Evolutionary conservation across 116 monocot species (phyloP).

Genomic region (Iris pallida): DNA sequence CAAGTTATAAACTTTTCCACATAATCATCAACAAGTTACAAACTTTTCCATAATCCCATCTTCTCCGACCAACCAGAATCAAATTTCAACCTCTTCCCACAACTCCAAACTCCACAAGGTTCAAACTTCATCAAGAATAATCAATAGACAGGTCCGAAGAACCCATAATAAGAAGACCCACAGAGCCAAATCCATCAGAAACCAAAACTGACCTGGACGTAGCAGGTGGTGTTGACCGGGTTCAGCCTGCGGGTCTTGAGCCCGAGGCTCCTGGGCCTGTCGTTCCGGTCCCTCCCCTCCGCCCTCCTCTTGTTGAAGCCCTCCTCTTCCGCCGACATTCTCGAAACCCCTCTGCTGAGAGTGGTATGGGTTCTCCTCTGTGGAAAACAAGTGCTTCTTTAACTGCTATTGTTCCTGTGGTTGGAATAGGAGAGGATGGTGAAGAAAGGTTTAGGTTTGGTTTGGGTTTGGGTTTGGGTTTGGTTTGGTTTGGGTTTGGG

Average conservation of each 20-base stretch:
- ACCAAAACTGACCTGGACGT: slow-evolving; percentile 59
- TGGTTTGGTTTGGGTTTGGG: too few relatives aligned
- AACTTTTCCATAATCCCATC: too few relatives aligned
- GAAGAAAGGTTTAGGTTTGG: too few relatives aligned
- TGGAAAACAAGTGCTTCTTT: not conserved
- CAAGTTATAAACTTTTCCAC: too few relatives aligned
- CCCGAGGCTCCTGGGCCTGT: slow-evolving; percentile 43
- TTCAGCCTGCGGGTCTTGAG: slow-evolving; percentile 74
- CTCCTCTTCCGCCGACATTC: slow-evolving; percentile 28
- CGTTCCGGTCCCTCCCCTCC: slow-evolving; percentile 53
- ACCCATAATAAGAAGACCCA: too few relatives aligned
- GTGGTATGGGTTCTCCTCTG: slow-evolving; percentile 37
- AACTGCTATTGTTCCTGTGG: not conserved
- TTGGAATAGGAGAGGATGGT: slow-evolving; percentile 11
- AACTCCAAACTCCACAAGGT: too few relatives aligned
- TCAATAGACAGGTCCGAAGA: too few relatives aligned
- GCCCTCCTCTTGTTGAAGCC: slow-evolving; percentile 75
- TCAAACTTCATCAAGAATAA: too few relatives aligned
- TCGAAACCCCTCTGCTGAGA: slow-evolving; percentile 12
- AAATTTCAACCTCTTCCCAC: too few relatives aligned
- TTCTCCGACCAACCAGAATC: too few relatives aligned
- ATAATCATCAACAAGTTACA: too few relatives aligned
- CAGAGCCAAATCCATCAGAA: not conserved
- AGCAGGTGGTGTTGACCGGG: slow-evolving; percentile 71
- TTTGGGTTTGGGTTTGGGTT: too few relatives aligned